Conservation (phyloP, 1,284 basidiomycete genomes). For the Sanguinoderma infundibulare region DNA sequence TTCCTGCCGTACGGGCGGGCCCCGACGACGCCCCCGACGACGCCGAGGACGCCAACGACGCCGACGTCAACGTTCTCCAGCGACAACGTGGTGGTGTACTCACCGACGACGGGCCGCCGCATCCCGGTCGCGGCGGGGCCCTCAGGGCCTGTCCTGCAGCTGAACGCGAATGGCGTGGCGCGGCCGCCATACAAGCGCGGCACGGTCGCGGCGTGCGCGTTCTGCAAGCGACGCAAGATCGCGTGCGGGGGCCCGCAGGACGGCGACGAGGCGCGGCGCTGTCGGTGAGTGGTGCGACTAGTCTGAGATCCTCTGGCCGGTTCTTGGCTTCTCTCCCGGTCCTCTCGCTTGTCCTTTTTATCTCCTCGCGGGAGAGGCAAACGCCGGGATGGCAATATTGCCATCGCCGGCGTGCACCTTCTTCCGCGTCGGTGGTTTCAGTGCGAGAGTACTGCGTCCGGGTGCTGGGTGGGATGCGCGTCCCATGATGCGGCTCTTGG, state of each 20-base stretch:
- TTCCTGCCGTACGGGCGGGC: too few species aligned
- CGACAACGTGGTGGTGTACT: slow-evolving; percentile 20
- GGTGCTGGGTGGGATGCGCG: too few species aligned
- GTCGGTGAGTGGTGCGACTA: slow-evolving; percentile 46
- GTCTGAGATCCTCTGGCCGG: background rate
- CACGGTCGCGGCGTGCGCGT: slow-evolving; percentile 39
- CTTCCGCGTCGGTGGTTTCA: background rate
- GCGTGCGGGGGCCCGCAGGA: slow-evolving; percentile 42
- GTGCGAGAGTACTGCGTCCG: background rate
- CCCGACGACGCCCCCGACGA: background rate
- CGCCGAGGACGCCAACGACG: background rate
- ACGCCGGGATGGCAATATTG: background rate
- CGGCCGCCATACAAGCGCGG: slow-evolving; percentile 13
- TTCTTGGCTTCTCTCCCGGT: background rate
- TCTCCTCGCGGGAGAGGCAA: slow-evolving; percentile 2
- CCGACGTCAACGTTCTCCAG: background rate
- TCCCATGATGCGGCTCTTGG: background rate
- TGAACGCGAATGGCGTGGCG: background rate
- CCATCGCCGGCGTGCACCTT: background rate
- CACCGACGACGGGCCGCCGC: slow-evolving; percentile 24
- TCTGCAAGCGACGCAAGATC: slow-evolving; percentile 48
- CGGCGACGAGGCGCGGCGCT: slow-evolving; percentile 33
- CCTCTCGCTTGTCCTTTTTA: background rate
- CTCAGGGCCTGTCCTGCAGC: background rate
- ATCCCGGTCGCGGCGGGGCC: slow-evolving; percentile 12